A percentile compares a stretch with the other conserved stretches of the same genome.
phyloP scores from a whole-genome alignment of 306 rosid species.

The Sophora flavescens region DNA sequence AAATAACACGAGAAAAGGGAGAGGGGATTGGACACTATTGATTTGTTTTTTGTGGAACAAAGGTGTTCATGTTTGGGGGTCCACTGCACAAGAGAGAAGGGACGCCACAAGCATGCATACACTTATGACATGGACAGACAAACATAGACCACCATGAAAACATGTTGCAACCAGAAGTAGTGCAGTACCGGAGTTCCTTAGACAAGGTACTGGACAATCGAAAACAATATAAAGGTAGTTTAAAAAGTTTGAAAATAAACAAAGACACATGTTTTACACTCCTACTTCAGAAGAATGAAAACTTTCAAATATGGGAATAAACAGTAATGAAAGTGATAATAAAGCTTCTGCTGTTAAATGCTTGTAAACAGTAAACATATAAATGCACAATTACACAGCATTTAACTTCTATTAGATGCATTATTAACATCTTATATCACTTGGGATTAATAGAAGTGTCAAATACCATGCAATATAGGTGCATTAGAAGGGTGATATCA shows the following conservation, averaged over 20 bases:
- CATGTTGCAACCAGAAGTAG: slow-evolving; percentile 18
- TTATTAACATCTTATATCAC: neutral
- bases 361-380: neutral
- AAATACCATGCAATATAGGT: slow-evolving; percentile 24
- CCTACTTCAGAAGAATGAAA: slow-evolving; percentile 20
- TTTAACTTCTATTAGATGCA: slow-evolving; percentile 19
- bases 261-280: neutral
- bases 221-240: neutral
- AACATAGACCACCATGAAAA: neutral
- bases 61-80: no score
- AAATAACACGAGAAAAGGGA: neutral
- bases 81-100: no score
- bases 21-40: neutral
- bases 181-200: no score
- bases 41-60: no score
- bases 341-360: slow-evolving; percentile 18
- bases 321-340: neutral
- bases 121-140: neutral
- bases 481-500: slow-evolving; percentile 16
- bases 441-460: slow-evolving; percentile 2
- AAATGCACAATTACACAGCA: slow-evolving; percentile 9
- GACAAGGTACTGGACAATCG: no score
- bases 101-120: no score
- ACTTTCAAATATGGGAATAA: slow-evolving; percentile 23
- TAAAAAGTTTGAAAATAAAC: neutral